Percentiles rank a stretch among this genome's conserved stretches.
phyloP scores from a whole-genome alignment of 495 filamentous ascomycete species.

The Niebla homalea region DNA sequence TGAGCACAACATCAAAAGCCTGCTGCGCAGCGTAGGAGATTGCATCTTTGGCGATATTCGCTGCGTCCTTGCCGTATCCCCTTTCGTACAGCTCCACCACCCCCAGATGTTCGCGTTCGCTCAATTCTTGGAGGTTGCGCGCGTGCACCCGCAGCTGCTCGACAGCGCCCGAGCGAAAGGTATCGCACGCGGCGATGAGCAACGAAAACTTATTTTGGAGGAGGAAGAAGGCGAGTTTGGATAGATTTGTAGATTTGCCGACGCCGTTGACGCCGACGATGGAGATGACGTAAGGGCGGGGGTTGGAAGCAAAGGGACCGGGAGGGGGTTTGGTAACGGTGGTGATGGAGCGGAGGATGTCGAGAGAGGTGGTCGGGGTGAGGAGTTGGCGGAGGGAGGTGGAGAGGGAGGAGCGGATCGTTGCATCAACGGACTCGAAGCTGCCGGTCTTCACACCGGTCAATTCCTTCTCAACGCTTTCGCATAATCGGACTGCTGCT shows the following conservation, averaged over 20 bases:
- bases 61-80: conserved; percentile 95
- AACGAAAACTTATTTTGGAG: conserved; percentile 93
- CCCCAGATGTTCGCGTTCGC: conserved; percentile 60
- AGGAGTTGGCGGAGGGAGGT: conserved; percentile 85
- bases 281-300: conserved; percentile 86
- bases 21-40: conserved; percentile 62
- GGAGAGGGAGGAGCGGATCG: conserved; percentile 74
- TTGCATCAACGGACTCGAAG: conserved; percentile 79
- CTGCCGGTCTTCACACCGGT: conserved; percentile 82
- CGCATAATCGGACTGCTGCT: conserved; percentile 81
- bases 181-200: conserved; percentile 92
- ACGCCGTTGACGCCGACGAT: conserved; percentile 98
- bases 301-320: conserved; percentile 31
- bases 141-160: conserved; percentile 94
- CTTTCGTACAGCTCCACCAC: conserved; percentile 85
- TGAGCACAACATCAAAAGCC: conserved; percentile 83
- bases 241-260: conserved; percentile 91
- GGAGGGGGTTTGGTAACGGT: conserved; percentile 50
- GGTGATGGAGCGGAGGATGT: conserved; percentile 86
- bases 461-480: conserved; percentile 79
- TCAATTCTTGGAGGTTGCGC: conserved; percentile 76
- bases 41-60: conserved; percentile 86
- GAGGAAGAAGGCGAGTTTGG: conserved; percentile 94
- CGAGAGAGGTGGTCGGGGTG: conserved; percentile 86
- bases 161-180: conserved; percentile 92